Percentiles rank a stretch among this genome's conserved stretches.
Evolutionary conservation across 805 yeast genomes (phyloP).

Genomic region (Sungouiozyma intestinalis): DNA sequence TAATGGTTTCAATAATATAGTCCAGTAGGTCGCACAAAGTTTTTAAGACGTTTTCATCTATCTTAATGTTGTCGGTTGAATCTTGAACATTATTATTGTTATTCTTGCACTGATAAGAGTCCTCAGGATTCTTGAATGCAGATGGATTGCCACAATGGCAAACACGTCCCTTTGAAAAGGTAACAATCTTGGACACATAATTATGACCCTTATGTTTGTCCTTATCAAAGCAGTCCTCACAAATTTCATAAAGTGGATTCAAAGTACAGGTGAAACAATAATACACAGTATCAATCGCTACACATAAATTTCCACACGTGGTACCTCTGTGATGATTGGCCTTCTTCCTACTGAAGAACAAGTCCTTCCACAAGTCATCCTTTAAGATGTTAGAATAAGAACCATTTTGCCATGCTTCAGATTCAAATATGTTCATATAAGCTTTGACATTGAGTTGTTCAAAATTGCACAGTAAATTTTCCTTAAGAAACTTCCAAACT

Average conservation of each 20-base stretch:
- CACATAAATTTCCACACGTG: slow-evolving; percentile 21
- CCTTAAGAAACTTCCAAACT: slow-evolving; percentile 20
- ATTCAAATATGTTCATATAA: slow-evolving; percentile 9
- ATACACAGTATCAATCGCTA: slow-evolving; percentile 22
- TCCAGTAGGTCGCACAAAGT: slow-evolving; percentile 18
- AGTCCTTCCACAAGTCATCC: slow-evolving; percentile 12
- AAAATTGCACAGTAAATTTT: slow-evolving; percentile 9
- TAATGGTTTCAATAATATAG: slow-evolving; percentile 16
- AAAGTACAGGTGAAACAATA: slow-evolving; percentile 27
- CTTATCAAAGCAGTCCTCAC: slow-evolving; percentile 64
- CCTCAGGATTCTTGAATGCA: slow-evolving; percentile 13
- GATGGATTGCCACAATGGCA: slow-evolving; percentile 27
- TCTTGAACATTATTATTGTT: slow-evolving; percentile 6
- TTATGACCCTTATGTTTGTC: slow-evolving; percentile 60
- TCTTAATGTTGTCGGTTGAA: background rate
- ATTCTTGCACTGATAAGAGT: slow-evolving; percentile 15
- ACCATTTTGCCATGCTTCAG: slow-evolving; percentile 15
- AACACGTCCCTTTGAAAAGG: slow-evolving; percentile 23
- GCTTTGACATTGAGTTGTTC: slow-evolving; percentile 17
- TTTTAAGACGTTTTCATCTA: slow-evolving; percentile 5
- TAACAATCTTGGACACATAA: slow-evolving; percentile 19
- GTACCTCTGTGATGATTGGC: slow-evolving; percentile 16
- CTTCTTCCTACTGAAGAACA: background rate
- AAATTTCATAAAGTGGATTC: slow-evolving; percentile 34
- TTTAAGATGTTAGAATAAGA: slow-evolving; percentile 10